Conservation (phyloP, 2,329 filamentous ascomycete genomes). For the Chrysoporthe deuterocubensis region DNA sequence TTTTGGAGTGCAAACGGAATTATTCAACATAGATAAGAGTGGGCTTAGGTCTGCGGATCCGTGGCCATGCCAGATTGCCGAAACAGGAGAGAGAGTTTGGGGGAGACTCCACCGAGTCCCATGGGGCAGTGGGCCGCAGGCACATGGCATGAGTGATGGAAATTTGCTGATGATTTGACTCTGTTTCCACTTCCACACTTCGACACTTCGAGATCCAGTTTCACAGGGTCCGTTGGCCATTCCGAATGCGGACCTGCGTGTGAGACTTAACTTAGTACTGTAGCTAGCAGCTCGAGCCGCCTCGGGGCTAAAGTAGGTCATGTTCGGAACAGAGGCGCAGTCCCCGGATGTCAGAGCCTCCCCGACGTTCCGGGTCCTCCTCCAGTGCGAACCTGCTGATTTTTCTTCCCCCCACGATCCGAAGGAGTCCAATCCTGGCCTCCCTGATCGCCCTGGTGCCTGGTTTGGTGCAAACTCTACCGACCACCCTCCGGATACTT, state of each 20-base stretch:
- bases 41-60: conserved; percentile 1
- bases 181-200: background rate
- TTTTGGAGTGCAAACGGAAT: conserved; percentile 17
- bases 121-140: conserved; percentile 15
- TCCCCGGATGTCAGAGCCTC: too few relatives aligned
- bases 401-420: background rate
- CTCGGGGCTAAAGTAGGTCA: too few relatives aligned
- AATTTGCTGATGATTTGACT: conserved; percentile 6
- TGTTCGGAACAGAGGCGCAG: too few relatives aligned
- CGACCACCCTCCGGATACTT: too few relatives aligned
- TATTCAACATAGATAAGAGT: conserved; percentile 26
- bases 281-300: too few relatives aligned
- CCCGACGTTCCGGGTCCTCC: background rate
- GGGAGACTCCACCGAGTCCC: conserved; percentile 12
- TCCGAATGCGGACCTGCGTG: too few relatives aligned
- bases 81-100: conserved; percentile 19
- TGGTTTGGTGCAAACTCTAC: too few relatives aligned
- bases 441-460: background rate
- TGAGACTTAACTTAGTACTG: too few relatives aligned
- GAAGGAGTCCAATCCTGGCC: background rate
- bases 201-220: background rate
- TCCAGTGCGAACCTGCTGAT: background rate
- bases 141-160: conserved; percentile 8
- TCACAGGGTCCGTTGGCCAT: background rate
- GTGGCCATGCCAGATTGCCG: conserved; percentile 17